phyloP scores from a whole-genome alignment of 2,329 filamentous ascomycete species.

The Pseudogymnoascus sp. region DNA sequence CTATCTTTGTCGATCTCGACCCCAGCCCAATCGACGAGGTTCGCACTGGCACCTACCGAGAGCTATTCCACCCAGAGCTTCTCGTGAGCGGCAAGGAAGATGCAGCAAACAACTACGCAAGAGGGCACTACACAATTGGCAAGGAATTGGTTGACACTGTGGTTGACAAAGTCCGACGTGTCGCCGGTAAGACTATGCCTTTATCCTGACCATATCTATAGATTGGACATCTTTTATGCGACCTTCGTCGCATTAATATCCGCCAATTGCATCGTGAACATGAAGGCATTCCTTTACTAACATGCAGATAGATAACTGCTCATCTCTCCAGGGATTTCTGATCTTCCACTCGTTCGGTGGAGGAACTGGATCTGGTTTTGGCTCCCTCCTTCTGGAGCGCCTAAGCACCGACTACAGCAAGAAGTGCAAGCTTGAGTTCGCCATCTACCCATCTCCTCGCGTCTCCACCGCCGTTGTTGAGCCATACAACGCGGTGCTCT shows the following conservation, averaged over 20 bases:
- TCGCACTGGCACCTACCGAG: slow-evolving; percentile 55
- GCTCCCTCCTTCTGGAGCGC: slow-evolving; percentile 57
- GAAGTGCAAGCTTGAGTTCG: slow-evolving; percentile 63
- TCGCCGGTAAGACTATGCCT: slow-evolving; percentile 44
- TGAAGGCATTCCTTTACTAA: not conserved
- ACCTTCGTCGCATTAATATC: not conserved
- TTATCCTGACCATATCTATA: not conserved
- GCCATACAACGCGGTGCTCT: slow-evolving; percentile 60
- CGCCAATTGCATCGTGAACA: not conserved
- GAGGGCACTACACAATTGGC: slow-evolving; percentile 63
- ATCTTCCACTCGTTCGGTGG: slow-evolving; percentile 65
- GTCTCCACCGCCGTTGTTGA: slow-evolving; percentile 62
- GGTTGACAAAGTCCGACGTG: slow-evolving; percentile 57
- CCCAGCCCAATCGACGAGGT: slow-evolving; percentile 64
- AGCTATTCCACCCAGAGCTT: slow-evolving; percentile 60
- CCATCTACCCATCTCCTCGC: slow-evolving; percentile 58
- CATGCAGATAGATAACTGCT: slow-evolving; percentile 51
- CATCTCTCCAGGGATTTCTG: slow-evolving; percentile 59
- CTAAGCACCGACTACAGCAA: slow-evolving; percentile 60
- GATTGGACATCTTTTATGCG: not conserved
- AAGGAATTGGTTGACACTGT: slow-evolving; percentile 61
- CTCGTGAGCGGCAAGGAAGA: slow-evolving; percentile 64
- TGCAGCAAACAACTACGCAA: slow-evolving; percentile 64
- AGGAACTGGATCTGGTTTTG: slow-evolving; percentile 62
- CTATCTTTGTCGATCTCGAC: slow-evolving; percentile 62